A percentile compares a stretch with the other conserved stretches of the same genome.
These are phyloP conservation scores for Microstegium vimineum DNA, from an alignment of 176 grass and related monocot species.

Conservation along the genomic window DNA sequence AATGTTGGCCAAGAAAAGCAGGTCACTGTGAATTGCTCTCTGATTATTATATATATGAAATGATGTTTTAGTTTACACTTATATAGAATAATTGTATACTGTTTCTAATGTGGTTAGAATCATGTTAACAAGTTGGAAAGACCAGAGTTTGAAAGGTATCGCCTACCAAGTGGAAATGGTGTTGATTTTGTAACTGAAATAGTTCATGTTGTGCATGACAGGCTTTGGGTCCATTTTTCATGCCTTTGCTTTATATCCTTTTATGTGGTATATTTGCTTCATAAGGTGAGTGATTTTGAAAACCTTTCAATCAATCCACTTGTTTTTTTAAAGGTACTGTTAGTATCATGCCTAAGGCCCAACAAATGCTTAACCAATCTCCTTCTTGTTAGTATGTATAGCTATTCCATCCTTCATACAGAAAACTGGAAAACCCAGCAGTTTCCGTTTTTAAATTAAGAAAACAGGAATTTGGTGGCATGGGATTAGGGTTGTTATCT, in stretches of 20 bases:
- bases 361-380: neutral
- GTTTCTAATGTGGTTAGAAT: neutral
- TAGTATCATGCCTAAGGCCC: neutral
- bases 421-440: neutral
- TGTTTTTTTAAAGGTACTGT: neutral
- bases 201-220: constrained; percentile 32
- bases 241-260: constrained; percentile 80
- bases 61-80: neutral
- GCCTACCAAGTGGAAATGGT: neutral
- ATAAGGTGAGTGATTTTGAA: constrained; percentile 44
- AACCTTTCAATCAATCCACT: neutral
- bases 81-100: neutral
- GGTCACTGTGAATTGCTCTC: neutral
- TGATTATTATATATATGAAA: neutral
- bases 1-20: neutral
- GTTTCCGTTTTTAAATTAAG: neutral
- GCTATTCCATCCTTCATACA: neutral
- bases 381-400: neutral
- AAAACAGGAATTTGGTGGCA: neutral
- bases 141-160: neutral
- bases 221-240: constrained; percentile 89
- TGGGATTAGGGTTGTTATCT: neutral
- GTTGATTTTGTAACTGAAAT: neutral
- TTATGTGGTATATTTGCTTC: constrained; percentile 68
- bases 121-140: neutral